Percentiles rank a stretch among this genome's conserved stretches.
Conservation (phyloP, 2,329 filamentous ascomycete genomes). For the Arthrobotrys entomopaga region DNA sequence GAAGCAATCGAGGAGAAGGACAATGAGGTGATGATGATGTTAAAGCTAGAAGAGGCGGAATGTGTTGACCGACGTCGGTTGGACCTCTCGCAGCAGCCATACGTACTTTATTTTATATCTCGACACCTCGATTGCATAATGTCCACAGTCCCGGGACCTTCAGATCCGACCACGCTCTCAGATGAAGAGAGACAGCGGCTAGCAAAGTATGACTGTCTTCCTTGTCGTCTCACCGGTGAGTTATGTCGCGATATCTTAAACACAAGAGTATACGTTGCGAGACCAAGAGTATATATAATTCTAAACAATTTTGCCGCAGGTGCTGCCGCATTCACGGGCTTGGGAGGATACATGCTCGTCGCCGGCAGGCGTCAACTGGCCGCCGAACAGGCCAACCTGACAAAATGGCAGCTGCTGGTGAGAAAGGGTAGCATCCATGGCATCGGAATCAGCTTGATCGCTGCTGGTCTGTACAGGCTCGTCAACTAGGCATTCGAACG, state of each 20-base stretch:
- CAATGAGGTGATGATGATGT: not conserved
- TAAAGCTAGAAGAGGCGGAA: not conserved
- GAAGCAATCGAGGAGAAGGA: not conserved
- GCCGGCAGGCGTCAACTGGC: conserved; percentile 78
- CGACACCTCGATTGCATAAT: conserved; percentile 11
- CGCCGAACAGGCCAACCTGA: conserved; percentile 68
- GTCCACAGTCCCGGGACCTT: conserved; percentile 15
- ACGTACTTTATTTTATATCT: not conserved
- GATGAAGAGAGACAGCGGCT: conserved; percentile 43
- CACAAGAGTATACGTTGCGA: not conserved
- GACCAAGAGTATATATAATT: too few relatives aligned
- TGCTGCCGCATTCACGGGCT: conserved; percentile 77
- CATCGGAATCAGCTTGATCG: conserved; percentile 47
- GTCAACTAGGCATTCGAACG: conserved; percentile 18
- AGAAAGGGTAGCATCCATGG: conserved; percentile 47
- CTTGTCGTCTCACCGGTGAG: conserved; percentile 77
- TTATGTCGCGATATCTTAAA: conserved; percentile 43
- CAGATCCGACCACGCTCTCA: conserved; percentile 12
- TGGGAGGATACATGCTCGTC: conserved; percentile 80
- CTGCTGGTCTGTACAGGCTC: conserved; percentile 42
- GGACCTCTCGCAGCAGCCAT: not conserved
- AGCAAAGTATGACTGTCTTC: conserved; percentile 69
- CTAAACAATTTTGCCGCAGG: conserved; percentile 65
- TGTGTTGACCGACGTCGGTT: conserved; percentile 33
- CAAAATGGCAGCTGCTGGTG: conserved; percentile 41